Evolutionary conservation across 306 rosid species (phyloP), one percentile per base, ranked within the genome.

Genomic region (Cucumis cinereus): DNA sequence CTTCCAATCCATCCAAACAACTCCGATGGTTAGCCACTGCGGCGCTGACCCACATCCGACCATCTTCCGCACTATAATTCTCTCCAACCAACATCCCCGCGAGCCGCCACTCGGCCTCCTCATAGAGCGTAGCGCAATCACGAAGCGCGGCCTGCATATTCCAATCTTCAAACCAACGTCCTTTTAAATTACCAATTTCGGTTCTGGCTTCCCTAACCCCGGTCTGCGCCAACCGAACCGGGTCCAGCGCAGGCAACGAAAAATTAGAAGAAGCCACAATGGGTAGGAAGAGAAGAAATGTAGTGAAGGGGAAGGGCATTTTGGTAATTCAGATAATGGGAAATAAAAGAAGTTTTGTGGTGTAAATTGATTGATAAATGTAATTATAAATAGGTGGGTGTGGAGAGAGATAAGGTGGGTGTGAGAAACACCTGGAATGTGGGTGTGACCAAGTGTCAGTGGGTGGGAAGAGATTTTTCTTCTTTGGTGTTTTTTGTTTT

Each of bases 381-480:
- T 35, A 41, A 41, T 57, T 83, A 82, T 82, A 45, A 45, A 45
- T 45, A 87, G 86, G 73, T 24, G 87, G 86, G 73, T 36, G 87
- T 78, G 78, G 79, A 85, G 70, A 63, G 23, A 33, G 15, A 45
- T 45, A 38, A 17, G 10, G 43, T 7, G 70, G 45, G 24, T 16
- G 38, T 61, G 43, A 35, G 79, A 85, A 2, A 33, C 24, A 23
- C 22, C 40, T 36, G 40, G 40, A 38, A 22, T 15, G 63, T 23
- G 35, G 38, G 36, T 59, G 66, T 59, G 79, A 4, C 59, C 88
- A 85, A 56, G 87, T 83, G 90, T 81, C 87, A 80, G 59, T 24
- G 35, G 55, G 57, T 49, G 61, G 57, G 28, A 26, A 23, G 66
- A 36, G 54, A 52, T 12, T 28, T 19, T 15, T 36, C 47, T 10